Percentiles rank a stretch among this genome's conserved stretches.
phyloP scores from a whole-genome alignment of 208 protist genomes.

The Leishmania braziliensis region DNA sequence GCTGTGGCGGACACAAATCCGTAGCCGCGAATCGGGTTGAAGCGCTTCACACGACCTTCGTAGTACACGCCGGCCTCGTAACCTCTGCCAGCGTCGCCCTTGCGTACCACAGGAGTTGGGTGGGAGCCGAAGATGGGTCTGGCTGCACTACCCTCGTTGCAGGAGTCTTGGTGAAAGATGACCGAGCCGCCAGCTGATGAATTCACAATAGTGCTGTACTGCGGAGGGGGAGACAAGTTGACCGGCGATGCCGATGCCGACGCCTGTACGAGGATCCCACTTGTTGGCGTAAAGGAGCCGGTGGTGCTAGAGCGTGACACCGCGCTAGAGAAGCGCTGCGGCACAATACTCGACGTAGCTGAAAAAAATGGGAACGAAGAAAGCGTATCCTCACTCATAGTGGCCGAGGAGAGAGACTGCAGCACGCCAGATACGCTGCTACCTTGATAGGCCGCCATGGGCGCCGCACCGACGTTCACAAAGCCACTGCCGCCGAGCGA shows the following conservation, averaged over 20 bases:
- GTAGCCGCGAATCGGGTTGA: slow-evolving; percentile 65
- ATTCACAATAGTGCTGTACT: background rate
- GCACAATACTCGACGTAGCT: background rate
- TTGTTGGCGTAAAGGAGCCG: background rate
- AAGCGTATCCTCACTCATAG: background rate
- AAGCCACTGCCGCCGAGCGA: background rate
- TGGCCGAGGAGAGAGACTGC: background rate
- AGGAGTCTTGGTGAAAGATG: background rate
- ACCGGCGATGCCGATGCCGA: background rate
- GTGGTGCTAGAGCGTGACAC: background rate
- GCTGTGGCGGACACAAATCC: slow-evolving; percentile 60
- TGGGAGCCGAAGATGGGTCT: background rate
- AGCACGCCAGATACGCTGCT: background rate
- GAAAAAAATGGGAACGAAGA: background rate
- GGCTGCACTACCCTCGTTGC: background rate
- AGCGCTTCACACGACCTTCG: slow-evolving; percentile 72
- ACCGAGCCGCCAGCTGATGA: background rate
- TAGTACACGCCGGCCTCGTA: slow-evolving; percentile 62
- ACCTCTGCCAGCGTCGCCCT: slow-evolving; percentile 30
- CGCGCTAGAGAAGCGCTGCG: background rate
- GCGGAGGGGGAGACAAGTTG: background rate
- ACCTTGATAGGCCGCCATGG: background rate
- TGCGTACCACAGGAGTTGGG: slow-evolving; percentile 1
- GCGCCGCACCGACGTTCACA: background rate
- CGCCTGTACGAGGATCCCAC: background rate